Evolutionary conservation across 2,329 filamentous ascomycete genomes (phyloP), one percentile per base, ranked within the genome.

Genomic region (Thelonectria blattea): DNA sequence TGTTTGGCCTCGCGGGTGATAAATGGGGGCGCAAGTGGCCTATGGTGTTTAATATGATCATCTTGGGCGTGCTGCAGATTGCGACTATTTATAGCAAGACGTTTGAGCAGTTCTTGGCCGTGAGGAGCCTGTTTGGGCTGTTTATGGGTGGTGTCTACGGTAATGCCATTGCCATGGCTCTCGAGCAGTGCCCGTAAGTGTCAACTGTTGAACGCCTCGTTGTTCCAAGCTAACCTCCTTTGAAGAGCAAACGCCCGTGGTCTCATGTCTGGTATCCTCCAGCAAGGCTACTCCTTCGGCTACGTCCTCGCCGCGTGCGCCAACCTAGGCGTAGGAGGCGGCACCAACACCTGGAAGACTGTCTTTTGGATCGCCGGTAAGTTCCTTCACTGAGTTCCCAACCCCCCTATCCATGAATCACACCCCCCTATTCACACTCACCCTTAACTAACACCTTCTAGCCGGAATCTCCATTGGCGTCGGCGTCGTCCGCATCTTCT

Each of bases 61-160:
- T 92, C 22, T 81, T 91, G 3, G 88, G 88, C 45, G 65, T 88
- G 20, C 77, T 90, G 4, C 86, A 91, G 73, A 85, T 93, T 60
- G 91, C 87, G 22, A 95, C 92, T 17, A 92, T 92, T 67, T 95
- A 92, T 77, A 85, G 86, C 71, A 69, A 74, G 0, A 93, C 88
- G 0, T 95, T 92, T 72, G 74, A 83, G 56, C 85, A 91, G 68
- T 93, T 93, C 74, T 78, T 93, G n/a, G 90, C 86, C 9, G 89
- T 92, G 1, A 82, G 91, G 52, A 85, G 86, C 62, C 76, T 92
- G 12, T 93, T 92, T 68, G 91, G 91, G 18, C 79, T 93, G 12
- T 91, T 91, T 75, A 93, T 93, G 90, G 91, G 90, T 39, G 91
- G 91, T 67, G 87, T 93, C 12, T 92, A 92, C 74, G 91, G 90